Base-by-base conservation (phyloP, 768 basidiomycete genomes). In the Trametes gibbosa region DNA sequence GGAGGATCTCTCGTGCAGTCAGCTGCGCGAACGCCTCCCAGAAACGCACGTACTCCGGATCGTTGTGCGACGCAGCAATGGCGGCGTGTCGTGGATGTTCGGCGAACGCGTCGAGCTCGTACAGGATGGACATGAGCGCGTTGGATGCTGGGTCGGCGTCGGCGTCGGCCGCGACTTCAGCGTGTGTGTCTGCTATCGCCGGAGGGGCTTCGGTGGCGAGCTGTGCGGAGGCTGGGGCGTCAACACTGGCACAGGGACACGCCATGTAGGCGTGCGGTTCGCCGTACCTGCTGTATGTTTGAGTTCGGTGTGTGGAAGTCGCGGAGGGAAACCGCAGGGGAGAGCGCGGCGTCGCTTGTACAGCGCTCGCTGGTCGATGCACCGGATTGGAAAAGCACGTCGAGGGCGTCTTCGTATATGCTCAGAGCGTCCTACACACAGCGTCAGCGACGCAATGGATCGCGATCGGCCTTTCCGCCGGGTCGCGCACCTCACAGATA, bases 11-110 rank as follows among this genome's bases (percentile, higher is more conserved):
- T 34, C 54, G 55, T 27, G 53, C 53, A 1, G 53, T 56, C 1
- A 61, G 50, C 42, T 61, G 53, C 7, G 59, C 42, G 49, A 61
- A 61, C 9, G 53, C 51, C 25, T 61, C 59, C 53, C 59, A 61
- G 42, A 61, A 61, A 9, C 34, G 48, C 34, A 12, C 24, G 35
- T 61, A 61, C 19, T 55, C 50, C 16, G 50, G 49, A 35, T 61
- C 59, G 34, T 51, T 8, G 34, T 56, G 42, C 32, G 55, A 41
- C 12, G 34, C 53, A 9, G 59, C 47, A 21, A 61, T 51, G 1
- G 59, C 24, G 14, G 13, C 51, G 35, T 21, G 32, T 14, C 19
- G 17, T 0, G 59, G 53, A n/a, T 45, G 42, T 3, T 51, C 49
- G 4, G 49, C 12, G 24, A 55, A n/a, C 14, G 53, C 53, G 1